Evolutionary conservation across 805 yeast genomes (phyloP).

Genomic region (Nadsonia fulvescens): DNA sequence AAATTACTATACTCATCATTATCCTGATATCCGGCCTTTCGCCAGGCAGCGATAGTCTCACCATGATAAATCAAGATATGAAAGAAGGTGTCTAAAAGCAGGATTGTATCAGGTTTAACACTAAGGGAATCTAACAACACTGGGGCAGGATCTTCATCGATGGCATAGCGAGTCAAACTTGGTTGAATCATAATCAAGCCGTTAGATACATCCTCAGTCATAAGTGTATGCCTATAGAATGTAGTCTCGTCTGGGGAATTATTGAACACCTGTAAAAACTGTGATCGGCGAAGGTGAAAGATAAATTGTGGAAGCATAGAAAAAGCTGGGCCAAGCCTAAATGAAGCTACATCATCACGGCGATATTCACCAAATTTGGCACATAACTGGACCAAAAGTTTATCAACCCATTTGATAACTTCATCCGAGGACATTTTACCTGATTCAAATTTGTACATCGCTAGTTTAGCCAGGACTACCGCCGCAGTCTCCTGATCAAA

Average conservation of each 20-base stretch:
- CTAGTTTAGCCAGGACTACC: constrained; percentile 77
- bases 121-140: constrained; percentile 88
- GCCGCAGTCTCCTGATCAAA: constrained; percentile 99
- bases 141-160: constrained; percentile 75
- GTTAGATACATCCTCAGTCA: constrained; percentile 82
- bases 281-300: constrained; percentile 89
- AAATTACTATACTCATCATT: constrained; percentile 79
- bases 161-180: constrained; percentile 68
- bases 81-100: constrained; percentile 88
- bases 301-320: constrained; percentile 88
- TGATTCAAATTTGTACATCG: constrained; percentile 77
- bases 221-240: constrained; percentile 80
- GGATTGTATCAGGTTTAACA: constrained; percentile 69
- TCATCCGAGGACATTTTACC: constrained; percentile 48
- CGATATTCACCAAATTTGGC: constrained; percentile 87
- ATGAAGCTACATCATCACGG: constrained; percentile 67
- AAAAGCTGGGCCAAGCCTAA: constrained; percentile 69
- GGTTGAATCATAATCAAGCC: constrained; percentile 97
- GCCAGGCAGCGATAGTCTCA: constrained; percentile 87
- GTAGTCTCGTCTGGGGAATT: constrained; percentile 99
- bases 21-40: constrained; percentile 86
- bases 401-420: constrained; percentile 85
- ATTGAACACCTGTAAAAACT: constrained; percentile 87
- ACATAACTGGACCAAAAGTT: constrained; percentile 75
- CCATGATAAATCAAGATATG: constrained; percentile 93